These are phyloP conservation scores for Aspergillus campestris DNA, from an alignment of 495 filamentous ascomycete species.

Conservation along the genomic window DNA sequence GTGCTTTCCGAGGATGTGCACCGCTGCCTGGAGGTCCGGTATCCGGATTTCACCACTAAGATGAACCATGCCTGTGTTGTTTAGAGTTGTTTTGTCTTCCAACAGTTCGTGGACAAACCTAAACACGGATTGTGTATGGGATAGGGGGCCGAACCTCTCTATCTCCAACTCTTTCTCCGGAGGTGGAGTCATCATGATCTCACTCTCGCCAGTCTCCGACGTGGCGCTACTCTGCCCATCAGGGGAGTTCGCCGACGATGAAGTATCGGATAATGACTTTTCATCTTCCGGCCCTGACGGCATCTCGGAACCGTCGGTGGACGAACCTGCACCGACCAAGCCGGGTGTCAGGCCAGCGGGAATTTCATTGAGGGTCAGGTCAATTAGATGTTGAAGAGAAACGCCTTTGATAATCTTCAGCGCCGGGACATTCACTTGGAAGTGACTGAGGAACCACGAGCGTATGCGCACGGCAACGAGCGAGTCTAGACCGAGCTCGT, in stretches of 20 bases:
- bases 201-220: too few relatives aligned
- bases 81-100: background rate
- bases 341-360: background rate
- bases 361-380: background rate
- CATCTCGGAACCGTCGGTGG: too few relatives aligned
- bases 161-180: background rate
- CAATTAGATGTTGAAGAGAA: background rate
- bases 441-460: background rate
- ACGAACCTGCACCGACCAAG: too few relatives aligned
- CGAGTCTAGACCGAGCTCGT: background rate
- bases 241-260: background rate
- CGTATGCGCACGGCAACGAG: background rate
- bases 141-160: background rate
- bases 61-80: background rate
- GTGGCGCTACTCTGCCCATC: too few relatives aligned
- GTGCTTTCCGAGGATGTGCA: background rate
- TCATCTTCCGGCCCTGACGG: background rate
- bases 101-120: background rate
- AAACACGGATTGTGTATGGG: background rate
- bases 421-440: background rate
- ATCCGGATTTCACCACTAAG: background rate
- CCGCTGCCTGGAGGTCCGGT: background rate
- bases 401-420: background rate
- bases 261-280: background rate
- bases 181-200: too few relatives aligned